A percentile compares a stretch with the other conserved stretches of the same genome.
Conservation (phyloP, 2,329 filamentous ascomycete species). For the Fragosphaeria purpurea region DNA sequence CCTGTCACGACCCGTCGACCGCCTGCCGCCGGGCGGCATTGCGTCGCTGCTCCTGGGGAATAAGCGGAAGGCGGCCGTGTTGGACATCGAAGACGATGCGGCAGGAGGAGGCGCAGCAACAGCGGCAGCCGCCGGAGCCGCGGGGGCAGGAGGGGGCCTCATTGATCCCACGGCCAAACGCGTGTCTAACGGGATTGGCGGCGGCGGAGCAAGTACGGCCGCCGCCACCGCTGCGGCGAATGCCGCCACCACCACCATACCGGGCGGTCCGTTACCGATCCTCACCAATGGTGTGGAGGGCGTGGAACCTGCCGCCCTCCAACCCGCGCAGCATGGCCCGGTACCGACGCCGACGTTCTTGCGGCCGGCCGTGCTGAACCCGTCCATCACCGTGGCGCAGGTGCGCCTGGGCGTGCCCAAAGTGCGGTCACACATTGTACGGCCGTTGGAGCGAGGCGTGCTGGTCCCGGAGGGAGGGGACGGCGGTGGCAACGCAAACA, state of each 20-base stretch:
- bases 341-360: conserved; percentile 72
- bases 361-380: conserved; percentile 77
- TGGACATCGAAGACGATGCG: conserved; percentile 63
- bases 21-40: conserved; percentile 80
- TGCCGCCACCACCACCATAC: conserved; percentile 25
- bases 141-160: too few relatives aligned
- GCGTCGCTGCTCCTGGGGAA: conserved; percentile 81
- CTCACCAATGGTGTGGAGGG: conserved; percentile 69
- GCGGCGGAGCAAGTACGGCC: not conserved
- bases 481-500: too few relatives aligned
- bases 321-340: conserved; percentile 48
- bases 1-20: conserved; percentile 87
- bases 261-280: conserved; percentile 44
- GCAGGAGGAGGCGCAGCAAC: not conserved
- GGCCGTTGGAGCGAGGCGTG: conserved; percentile 63
- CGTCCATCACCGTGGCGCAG: conserved; percentile 71
- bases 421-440: conserved; percentile 70
- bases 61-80: conserved; percentile 69
- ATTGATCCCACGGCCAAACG: not conserved
- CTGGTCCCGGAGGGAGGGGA: conserved; percentile 26
- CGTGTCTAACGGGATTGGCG: too few relatives aligned
- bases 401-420: conserved; percentile 80
- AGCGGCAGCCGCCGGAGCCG: too few relatives aligned
- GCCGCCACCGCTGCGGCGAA: conserved; percentile 1
- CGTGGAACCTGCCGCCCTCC: conserved; percentile 61